Evolutionary conservation across 2,329 filamentous ascomycete species (phyloP).

Genomic region (Phoma herbarum): DNA sequence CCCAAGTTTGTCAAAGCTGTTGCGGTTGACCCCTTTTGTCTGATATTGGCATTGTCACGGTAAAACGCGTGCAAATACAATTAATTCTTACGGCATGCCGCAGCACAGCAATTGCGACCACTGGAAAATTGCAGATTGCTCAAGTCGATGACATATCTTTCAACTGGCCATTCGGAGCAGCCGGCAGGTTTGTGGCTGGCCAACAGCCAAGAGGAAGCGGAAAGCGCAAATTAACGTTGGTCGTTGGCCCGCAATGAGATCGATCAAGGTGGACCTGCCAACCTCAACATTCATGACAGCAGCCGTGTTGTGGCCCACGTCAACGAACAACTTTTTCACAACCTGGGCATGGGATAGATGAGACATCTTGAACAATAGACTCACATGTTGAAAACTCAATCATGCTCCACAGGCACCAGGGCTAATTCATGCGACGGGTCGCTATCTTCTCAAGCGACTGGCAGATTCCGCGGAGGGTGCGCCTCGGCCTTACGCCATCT

Average conservation of each 20-base stretch:
- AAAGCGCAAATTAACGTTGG: slow-evolving; percentile 3
- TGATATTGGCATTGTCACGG: not conserved
- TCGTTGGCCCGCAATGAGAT: slow-evolving; percentile 4
- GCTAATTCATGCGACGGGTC: not conserved
- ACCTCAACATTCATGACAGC: slow-evolving; percentile 1
- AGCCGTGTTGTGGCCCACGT: not conserved
- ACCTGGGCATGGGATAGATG: not conserved
- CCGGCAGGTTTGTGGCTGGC: slow-evolving; percentile 3
- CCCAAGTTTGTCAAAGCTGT: not conserved
- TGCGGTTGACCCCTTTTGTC: slow-evolving; percentile 1
- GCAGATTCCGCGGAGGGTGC: not conserved
- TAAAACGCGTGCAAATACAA: not conserved
- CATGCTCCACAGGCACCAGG: not conserved
- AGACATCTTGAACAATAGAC: not conserved
- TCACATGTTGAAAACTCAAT: not conserved
- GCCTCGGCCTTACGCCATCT: slow-evolving; percentile 7
- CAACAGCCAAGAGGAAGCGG: slow-evolving; percentile 5
- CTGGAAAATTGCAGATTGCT: not conserved
- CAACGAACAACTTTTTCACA: not conserved
- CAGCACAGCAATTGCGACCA: not conserved
- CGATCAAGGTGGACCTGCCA: slow-evolving; percentile 3
- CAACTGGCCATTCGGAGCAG: slow-evolving; percentile 1
- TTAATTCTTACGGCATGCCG: not conserved
- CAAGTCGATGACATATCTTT: slow-evolving; percentile 5
- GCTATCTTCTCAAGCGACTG: slow-evolving; percentile 1